Evolutionary conservation across 306 rosid species (phyloP), one percentile per base, ranked within the genome.

Genomic region (Vigna hirtella): DNA sequence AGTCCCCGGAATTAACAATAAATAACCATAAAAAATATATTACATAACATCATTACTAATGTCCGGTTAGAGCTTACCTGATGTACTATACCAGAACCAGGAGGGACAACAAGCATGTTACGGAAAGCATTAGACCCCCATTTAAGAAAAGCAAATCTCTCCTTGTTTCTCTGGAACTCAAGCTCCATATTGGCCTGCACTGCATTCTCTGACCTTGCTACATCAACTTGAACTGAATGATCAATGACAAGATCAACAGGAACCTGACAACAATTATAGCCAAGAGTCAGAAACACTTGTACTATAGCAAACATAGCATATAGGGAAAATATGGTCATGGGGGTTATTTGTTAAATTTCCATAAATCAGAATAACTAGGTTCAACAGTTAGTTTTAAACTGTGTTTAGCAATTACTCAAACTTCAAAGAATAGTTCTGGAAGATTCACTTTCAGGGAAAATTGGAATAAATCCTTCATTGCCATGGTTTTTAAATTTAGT

Each of bases 31-130:
- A 79, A 62, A 66, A 51, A 62, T 34, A 79, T 55, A 73, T 20
- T 20, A 40, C 58, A 73, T 51, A n/a, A 56, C 32, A 38, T 73
- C n/a, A 76, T 36, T 34, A 34, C 55, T 22, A 62, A 58, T 28
- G 38, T 24, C 65, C 61, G 73, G 69, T 77, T 84, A 75, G 13
- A 32, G 42, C 83, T 85, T 87, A 93, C 99, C 96, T 96, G 99
- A 79, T 96, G 99, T 65, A 96, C 99, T 67, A 96, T 96, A 82
- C 99, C 99, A 86, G 99, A 96, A 78, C 99, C 99, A 86, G 99
- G 99, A 77, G 99, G 99, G 66, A 96, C 98, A 82, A 96, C 99
- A 40, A 96, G 97, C 99, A 96, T 96, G 74, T 96, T 96, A 14
- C 43, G 90, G 91, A 96, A 96, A 80, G 99, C 99, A 70, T 64